These are phyloP conservation scores for Hura crepitans DNA, from an alignment of 441 rosid species.

Conservation along the genomic window DNA sequence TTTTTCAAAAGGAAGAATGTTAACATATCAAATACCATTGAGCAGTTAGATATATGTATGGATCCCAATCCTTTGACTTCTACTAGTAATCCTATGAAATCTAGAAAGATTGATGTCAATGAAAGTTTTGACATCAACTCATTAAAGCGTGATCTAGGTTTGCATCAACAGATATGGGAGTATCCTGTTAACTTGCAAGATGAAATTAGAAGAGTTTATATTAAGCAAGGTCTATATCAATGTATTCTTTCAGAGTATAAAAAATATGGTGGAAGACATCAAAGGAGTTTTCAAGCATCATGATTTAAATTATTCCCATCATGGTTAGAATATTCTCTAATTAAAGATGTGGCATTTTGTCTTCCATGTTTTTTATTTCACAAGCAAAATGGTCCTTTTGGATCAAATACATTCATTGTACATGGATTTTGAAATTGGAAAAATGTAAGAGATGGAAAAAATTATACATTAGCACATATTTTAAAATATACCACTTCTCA, in stretches of 20 bases:
- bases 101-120: no score
- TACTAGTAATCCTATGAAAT: no score
- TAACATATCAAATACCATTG: no score
- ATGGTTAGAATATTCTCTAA: slow-evolving; percentile 13
- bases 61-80: no score
- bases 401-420: no score
- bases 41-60: no score
- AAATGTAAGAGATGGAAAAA: no score
- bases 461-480: background rate
- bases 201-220: background rate
- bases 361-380: background rate
- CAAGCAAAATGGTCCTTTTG: no score
- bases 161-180: no score
- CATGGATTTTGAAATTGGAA: no score
- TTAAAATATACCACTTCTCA: background rate
- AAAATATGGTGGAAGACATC: background rate
- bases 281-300: background rate
- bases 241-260: background rate
- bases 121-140: background rate
- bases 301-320: background rate
- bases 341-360: slow-evolving; percentile 1
- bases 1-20: no score
- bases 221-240: background rate
- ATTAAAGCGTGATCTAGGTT: no score
- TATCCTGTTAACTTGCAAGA: background rate